These are phyloP conservation scores for Exophiala sp. DNA, from an alignment of 2,329 filamentous ascomycete species.

Conservation along the genomic window DNA sequence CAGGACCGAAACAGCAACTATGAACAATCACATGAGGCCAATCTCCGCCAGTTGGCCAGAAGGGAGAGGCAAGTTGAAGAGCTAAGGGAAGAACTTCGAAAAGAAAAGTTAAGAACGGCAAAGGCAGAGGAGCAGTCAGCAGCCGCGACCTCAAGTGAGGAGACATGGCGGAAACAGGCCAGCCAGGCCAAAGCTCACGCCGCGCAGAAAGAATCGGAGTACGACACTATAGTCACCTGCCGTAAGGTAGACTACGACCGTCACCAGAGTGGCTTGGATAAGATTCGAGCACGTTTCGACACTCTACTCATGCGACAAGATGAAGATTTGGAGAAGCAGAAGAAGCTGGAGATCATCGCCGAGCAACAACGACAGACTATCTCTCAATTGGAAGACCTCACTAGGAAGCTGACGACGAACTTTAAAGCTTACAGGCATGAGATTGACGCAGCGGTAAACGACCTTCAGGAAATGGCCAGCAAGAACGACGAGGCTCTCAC, in stretches of 20 bases:
- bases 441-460: slow-evolving; percentile 39
- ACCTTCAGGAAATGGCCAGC: slow-evolving; percentile 27
- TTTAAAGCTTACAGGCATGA: slow-evolving; percentile 43
- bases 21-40: slow-evolving; percentile 47
- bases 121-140: slow-evolving; percentile 40
- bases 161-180: slow-evolving; percentile 29
- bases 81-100: slow-evolving; percentile 37
- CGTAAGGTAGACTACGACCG: slow-evolving; percentile 42
- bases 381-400: slow-evolving; percentile 38
- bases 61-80: slow-evolving; percentile 50
- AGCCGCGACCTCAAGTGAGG: slow-evolving; percentile 25
- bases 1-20: slow-evolving; percentile 45
- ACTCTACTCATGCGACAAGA: slow-evolving; percentile 35
- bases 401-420: slow-evolving; percentile 37
- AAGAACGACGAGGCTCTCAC: slow-evolving; percentile 34
- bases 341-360: slow-evolving; percentile 43
- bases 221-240: slow-evolving; percentile 42
- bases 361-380: slow-evolving; percentile 47
- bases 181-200: slow-evolving; percentile 30
- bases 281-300: slow-evolving; percentile 35
- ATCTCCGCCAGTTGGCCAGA: slow-evolving; percentile 43
- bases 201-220: slow-evolving; percentile 33
- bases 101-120: slow-evolving; percentile 40
- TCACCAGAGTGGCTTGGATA: slow-evolving; percentile 38
- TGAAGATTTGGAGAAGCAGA: slow-evolving; percentile 36